Evolutionary conservation across 2,329 filamentous ascomycete genomes (phyloP).

Genomic region (Fusarium tricinctum): DNA sequence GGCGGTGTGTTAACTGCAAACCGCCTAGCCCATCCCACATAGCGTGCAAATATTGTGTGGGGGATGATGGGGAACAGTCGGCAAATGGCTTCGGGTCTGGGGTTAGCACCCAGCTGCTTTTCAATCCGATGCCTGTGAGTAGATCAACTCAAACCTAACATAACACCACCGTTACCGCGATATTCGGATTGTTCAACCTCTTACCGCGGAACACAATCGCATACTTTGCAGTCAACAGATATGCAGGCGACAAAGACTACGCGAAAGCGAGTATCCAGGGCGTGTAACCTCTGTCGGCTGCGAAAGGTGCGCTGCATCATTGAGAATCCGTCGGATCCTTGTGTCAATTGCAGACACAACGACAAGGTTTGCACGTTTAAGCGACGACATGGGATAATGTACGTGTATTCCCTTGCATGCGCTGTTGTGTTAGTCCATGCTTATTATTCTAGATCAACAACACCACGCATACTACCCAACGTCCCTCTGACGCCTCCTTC

Average conservation of each 20-base stretch:
- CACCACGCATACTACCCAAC: conserved; percentile 6
- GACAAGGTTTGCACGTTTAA: conserved; percentile 47
- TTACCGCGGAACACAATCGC: neutral
- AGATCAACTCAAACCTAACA: neutral
- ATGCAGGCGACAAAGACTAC: conserved; percentile 25
- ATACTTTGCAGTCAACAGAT: neutral
- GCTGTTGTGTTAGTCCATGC: neutral
- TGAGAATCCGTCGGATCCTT: conserved; percentile 38
- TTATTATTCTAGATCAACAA: conserved; percentile 22
- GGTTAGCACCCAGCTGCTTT: conserved; percentile 11
- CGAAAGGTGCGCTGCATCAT: conserved; percentile 48
- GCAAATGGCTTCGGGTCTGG: conserved; percentile 35
- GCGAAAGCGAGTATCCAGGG: conserved; percentile 43
- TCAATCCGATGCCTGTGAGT: conserved; percentile 15
- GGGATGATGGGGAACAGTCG: conserved; percentile 27
- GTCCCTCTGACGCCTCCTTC: conserved; percentile 18
- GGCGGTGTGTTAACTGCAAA: neutral
- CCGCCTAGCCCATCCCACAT: neutral
- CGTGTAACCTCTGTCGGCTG: conserved; percentile 43
- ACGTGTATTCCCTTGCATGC: neutral
- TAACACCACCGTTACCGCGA: neutral
- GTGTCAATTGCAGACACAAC: conserved; percentile 48
- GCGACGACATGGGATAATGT: conserved; percentile 37
- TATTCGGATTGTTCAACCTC: neutral
- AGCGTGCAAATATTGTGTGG: conserved; percentile 15